Base-by-base conservation (phyloP, 1,139 yeast genomes). In the Hanseniaspora sp. region DNA sequence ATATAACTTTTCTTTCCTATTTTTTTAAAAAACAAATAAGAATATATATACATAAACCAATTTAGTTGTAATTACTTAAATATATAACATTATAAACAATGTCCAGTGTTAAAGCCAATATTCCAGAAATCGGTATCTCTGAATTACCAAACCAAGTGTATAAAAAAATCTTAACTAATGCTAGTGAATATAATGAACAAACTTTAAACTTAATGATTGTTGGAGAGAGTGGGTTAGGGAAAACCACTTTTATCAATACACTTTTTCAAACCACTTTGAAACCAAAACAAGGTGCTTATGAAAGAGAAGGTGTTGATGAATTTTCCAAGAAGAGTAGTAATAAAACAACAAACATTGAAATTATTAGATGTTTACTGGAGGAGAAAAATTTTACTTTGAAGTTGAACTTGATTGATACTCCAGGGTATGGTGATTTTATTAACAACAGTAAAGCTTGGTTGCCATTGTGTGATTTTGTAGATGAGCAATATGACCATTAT, bases 391-490 rank as follows among this genome's bases (percentile, higher is more conserved):
- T 92, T 73, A 79, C 78, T 63, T 77, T 92, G 62, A 80, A 94
- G 59, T 78, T 94, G 60, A 92, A 92, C 64, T 77, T 92, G 58
- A 81, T 94, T 63, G 99, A 92, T 70, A 92, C 98, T 8, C 98
- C 98, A 17, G 98, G 98, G 1, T 88, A 92, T 67, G 99, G 98
- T 59, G 96, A 90, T 71, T 87, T 88, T 67, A 95, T 92, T 63
- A 85, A 92, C 74, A 92, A 92, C 71, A 80, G 78, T 63, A 92
- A 86, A 65, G 80, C 95, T 54, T 94, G 96, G 96, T 85, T 84
- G 62, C 92, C 96, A 42, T 82, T 94, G 62, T 78, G 88, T 57
- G 96, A 90, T 68, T 92, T 90, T 65, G 79, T 92, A 59, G 98
- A 92, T 69, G 98, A 92, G 70, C 98, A 92, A 74, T 96, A 92